These are phyloP conservation scores for Toxicodendron radicans DNA, from an alignment of 345 rosid species.

Conservation along the genomic window DNA sequence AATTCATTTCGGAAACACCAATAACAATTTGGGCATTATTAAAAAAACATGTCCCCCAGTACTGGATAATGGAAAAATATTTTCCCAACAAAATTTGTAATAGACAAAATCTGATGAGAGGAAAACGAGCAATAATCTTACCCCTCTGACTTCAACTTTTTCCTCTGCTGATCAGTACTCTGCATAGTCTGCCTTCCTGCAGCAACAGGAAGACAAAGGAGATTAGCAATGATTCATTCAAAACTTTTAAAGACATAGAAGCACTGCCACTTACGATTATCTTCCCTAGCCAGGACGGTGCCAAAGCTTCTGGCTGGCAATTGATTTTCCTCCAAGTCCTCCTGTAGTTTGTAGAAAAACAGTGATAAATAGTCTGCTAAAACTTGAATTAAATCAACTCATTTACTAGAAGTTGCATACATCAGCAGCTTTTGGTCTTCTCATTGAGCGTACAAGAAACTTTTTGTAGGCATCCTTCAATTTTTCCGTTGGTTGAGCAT, in stretches of 20 bases:
- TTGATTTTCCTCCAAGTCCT: slow-evolving; percentile 50
- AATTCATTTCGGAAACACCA: neutral
- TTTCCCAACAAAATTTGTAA: neutral
- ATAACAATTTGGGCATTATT: neutral
- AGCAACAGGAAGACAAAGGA: slow-evolving; percentile 10
- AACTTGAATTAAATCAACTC: neutral
- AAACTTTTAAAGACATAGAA: slow-evolving; percentile 14
- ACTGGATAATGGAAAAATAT: neutral
- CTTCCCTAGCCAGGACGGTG: slow-evolving; percentile 59
- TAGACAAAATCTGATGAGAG: neutral
- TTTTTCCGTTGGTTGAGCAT: slow-evolving; percentile 73
- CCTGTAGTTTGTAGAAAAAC: slow-evolving; percentile 30
- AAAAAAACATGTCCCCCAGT: neutral
- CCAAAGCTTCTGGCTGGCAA: slow-evolving; percentile 75
- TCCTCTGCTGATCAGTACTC: slow-evolving; percentile 41
- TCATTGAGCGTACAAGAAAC: slow-evolving; percentile 70
- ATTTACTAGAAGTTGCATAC: slow-evolving; percentile 35
- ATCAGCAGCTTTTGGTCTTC: slow-evolving; percentile 42
- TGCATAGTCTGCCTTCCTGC: slow-evolving; percentile 49
- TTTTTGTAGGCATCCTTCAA: slow-evolving; percentile 76
- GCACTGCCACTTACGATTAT: slow-evolving; percentile 50
- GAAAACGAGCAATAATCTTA: slow-evolving; percentile 21
- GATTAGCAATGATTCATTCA: slow-evolving; percentile 10
- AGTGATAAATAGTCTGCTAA: neutral
- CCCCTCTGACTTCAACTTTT: slow-evolving; percentile 57